Conservation (phyloP, 2,329 filamentous ascomycete species). For the Thelonectria discophora region DNA sequence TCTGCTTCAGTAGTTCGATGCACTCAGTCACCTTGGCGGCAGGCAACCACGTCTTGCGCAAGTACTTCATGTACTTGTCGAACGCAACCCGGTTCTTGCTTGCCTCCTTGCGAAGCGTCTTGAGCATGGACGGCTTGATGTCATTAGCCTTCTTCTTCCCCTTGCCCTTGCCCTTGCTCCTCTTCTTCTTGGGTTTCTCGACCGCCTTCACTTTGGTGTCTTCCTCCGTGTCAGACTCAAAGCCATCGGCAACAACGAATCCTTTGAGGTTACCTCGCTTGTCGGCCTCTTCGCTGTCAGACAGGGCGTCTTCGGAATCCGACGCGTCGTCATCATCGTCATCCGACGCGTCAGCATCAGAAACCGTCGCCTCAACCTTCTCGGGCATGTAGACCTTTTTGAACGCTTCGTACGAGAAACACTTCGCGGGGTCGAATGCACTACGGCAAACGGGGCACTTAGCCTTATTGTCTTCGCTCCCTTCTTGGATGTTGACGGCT, state of each 20-base stretch:
- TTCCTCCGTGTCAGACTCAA: slow-evolving; percentile 45
- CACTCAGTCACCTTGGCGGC: slow-evolving; percentile 87
- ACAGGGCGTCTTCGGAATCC: slow-evolving; percentile 43
- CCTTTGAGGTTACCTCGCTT: slow-evolving; percentile 56
- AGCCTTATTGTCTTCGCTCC: slow-evolving; percentile 63
- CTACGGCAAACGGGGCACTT: slow-evolving; percentile 83
- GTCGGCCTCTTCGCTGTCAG: slow-evolving; percentile 48
- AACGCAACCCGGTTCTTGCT: slow-evolving; percentile 71
- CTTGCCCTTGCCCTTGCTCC: slow-evolving; percentile 47
- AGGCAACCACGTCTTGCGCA: slow-evolving; percentile 74
- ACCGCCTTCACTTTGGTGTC: slow-evolving; percentile 29
- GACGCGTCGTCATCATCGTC: slow-evolving; percentile 36
- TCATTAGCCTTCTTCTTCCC: slow-evolving; percentile 54
- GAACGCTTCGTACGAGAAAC: slow-evolving; percentile 80
- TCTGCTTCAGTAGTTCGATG: slow-evolving; percentile 75
- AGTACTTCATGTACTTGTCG: slow-evolving; percentile 72
- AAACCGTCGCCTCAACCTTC: slow-evolving; percentile 50
- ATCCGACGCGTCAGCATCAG: slow-evolving; percentile 49
- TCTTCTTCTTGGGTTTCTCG: slow-evolving; percentile 28
- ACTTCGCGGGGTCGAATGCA: slow-evolving; percentile 69
- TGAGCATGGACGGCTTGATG: slow-evolving; percentile 65
- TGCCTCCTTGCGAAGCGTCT: slow-evolving; percentile 71
- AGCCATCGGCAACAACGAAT: slow-evolving; percentile 61
- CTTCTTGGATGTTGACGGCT: slow-evolving; percentile 63
- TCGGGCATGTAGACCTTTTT: slow-evolving; percentile 75